These are phyloP conservation scores for Fusarium anthophilum DNA, from an alignment of 2,329 filamentous ascomycete genomes.

Conservation along the genomic window DNA sequence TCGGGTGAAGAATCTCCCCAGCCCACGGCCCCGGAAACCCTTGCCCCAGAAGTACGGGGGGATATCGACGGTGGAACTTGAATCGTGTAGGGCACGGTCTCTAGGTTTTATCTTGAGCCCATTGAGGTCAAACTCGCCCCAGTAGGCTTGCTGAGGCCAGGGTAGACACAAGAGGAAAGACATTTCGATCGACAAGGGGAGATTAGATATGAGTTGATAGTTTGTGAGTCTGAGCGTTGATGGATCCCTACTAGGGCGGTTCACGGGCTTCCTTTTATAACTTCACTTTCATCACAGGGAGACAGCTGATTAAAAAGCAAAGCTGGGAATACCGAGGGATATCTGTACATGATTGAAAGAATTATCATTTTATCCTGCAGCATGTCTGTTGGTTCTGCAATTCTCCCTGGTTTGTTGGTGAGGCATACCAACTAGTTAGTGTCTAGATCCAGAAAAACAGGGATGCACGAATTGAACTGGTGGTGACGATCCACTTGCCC, in stretches of 20 bases:
- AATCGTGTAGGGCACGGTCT: conserved; percentile 6
- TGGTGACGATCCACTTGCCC: not conserved
- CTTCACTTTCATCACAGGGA: not conserved
- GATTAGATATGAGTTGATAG: conserved; percentile 1
- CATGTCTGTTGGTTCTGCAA: not conserved
- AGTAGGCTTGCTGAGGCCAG: conserved; percentile 34
- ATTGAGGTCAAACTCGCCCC: conserved; percentile 37
- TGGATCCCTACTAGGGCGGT: conserved; percentile 8
- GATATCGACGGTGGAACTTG: conserved; percentile 2
- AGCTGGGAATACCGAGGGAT: not conserved
- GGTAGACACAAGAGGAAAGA: conserved; percentile 25
- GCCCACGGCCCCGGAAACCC: conserved; percentile 24
- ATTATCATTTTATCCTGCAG: not conserved
- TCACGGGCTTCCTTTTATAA: conserved; percentile 18
- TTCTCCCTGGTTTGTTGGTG: conserved; percentile 1
- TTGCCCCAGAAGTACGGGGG: conserved; percentile 36
- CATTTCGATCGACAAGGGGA: conserved; percentile 38
- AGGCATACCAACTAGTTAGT: not conserved
- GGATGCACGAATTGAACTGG: not conserved
- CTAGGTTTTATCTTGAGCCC: conserved; percentile 33
- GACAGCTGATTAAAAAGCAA: conserved; percentile 4
- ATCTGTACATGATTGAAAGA: not conserved
- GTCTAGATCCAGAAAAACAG: conserved; percentile 8
- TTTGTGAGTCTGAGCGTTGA: conserved; percentile 32
- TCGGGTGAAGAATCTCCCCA: conserved; percentile 21